Base-by-base conservation (phyloP, 352 stramenopile species). In the Phytophthora tentaculata region DNA sequence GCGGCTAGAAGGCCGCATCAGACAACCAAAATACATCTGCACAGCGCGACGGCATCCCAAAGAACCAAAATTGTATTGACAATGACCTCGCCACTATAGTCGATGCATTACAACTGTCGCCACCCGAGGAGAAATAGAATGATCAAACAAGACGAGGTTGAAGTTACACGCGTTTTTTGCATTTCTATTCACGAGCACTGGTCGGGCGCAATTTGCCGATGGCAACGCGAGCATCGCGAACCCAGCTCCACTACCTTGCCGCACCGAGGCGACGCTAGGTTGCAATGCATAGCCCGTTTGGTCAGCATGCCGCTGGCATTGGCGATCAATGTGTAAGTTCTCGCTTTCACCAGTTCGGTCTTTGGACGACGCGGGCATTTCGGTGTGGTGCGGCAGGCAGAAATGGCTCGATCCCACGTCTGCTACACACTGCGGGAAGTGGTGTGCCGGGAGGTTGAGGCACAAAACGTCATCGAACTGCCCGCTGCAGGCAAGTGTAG, bases 341-440 rank as follows among this genome's bases (percentile, higher is more conserved):
- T 43, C 14, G 14, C 14, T n/a, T 43, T 43, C 35, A n/a, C 14
- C 35, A 43, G 5, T 43, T 43, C 14, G 35, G 35, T 43, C 49
- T n/a, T n/a, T n/a, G n/a, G n/a, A n/a, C n/a, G n/a, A n/a, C n/a
- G n/a, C n/a, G 22, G 19, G 20, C 57, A 72, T 75, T 75, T 72
- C 62, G 68, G 62, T 71, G 68, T 53, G 62, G 22, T 48, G 43
- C 23, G 6, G 6, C 35, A 41, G 60, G 50, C 53, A 37, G 55
- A 50, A 69, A 58, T 49, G 62, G 45, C 58, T 63, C 37, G 22
- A 67, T 65, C 22, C 50, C 61, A 74, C 67, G 62, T 75, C 67
- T 71, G 61, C 41, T 56, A 52, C 52, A 59, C 56, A 32, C 51
- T 64, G 62, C 68, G 68, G 68, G 68, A 75, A 75, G 63, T 64